Base-by-base conservation (phyloP, 2,329 filamentous ascomycete genomes). In the Rhinocladiella mackenziei region DNA sequence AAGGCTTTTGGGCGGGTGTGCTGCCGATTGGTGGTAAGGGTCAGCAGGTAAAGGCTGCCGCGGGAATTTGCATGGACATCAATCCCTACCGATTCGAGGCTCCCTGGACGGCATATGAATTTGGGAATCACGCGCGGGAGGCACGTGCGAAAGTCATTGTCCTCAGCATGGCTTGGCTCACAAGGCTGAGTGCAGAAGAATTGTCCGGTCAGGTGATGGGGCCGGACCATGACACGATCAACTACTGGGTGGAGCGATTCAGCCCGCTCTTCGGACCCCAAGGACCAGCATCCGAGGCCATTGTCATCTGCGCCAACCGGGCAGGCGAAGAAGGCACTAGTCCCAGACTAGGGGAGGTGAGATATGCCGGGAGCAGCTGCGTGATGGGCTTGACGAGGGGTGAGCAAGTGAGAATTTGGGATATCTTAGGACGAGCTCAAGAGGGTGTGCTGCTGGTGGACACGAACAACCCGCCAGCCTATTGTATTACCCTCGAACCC, bases 131-230 rank as follows among this genome's bases (percentile, higher is more conserved):
- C 11, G 75, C 76, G 20, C 60, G 79, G 4, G 59, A 67, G 29
- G 64, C 67, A 1, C 58, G 67, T 9, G 69, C 74, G 0, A 68
- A 70, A 34, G 57, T 82, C 15, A 71, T 82, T 3, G 70, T 81
- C 39, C 56, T 83, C 11, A 74, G 69, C n/a, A 82, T 81, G 76
- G 80, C 80, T 1, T 83, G 79, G 79, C 59, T 81, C 17, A 78
- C 76, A 11, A 60, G 68, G 19, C 60, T 78, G 17, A 61, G 65
- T 18, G 65, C 69, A 2, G 67, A 72, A 17, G 75, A 77, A 45
- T 58, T 80, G 19, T 60, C 62, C 14, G 53, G 60, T 5, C 62
- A 73, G 13, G 62, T 66, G 1, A 58, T 60, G 4, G 60, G 66
- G 39, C 75, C 77, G 3, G 79, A 83, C 54, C 63, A 76, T 58